Evolutionary conservation across 768 basidiomycete species (phyloP), one percentile per base, ranked within the genome.

Genomic region (Pulveroboletus sp.): DNA sequence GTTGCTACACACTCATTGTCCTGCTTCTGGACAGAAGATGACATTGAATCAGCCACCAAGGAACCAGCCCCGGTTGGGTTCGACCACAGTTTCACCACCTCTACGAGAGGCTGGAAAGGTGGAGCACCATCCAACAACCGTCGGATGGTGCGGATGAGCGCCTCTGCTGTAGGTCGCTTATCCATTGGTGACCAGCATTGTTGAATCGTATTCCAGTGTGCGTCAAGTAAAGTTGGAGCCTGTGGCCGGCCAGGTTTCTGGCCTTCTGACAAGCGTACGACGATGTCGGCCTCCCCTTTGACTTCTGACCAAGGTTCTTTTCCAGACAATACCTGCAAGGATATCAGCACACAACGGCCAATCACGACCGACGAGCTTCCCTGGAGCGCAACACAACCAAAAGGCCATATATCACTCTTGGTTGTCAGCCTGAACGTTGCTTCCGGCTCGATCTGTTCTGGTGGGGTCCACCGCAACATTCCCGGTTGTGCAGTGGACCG

Each of bases 391-490:
- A 75, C 67, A 53, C 71, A 72, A 14, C 51, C 51, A 24, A 49
- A 52, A 25, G 47, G 42, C 31, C n/a, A n/a, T n/a, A n/a, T n/a
- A n/a, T n/a, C n/a, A n/a, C n/a, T n/a, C n/a, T n/a, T n/a, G n/a
- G n/a, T 19, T 20, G 35, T 36, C 17, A 4, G 5, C 9, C 11
- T 47, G 39, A 5, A 17, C 17, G 19, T 35, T 7, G 20, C 40
- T 14, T 67, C 60, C 12, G 23, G 5, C 6, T 25, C 58, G 47
- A 34, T 52, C 17, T 40, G 58, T 16, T 67, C 54, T 0, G 72
- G 60, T 42, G 75, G 75, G 8, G 72, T 69, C 72, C 74, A 76
- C 0, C 76, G 67, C 21, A 75, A 65, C 17, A 73, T 70, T 3
- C 50, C 50, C 16, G 50, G 45, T 5, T 16, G 73, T 73, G 7